Percentiles rank a stretch among this genome's conserved stretches.
Evolutionary conservation across 805 yeast genomes (phyloP).

Genomic region (Ascoidea asiatica): DNA sequence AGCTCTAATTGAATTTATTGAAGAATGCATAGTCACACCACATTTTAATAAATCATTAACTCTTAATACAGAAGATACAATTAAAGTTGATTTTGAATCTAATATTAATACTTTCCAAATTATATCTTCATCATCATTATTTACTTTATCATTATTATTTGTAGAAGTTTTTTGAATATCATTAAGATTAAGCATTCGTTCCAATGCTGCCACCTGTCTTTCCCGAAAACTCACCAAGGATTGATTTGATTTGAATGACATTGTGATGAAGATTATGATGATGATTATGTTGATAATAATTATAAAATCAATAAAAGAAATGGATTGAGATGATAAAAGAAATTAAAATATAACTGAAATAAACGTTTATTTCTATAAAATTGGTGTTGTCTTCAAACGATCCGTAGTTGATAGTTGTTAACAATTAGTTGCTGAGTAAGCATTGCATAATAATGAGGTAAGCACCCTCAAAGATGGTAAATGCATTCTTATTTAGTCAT

Average conservation of each 20-base stretch:
- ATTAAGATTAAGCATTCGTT: conserved; percentile 79
- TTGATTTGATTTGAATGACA: conserved; percentile 1
- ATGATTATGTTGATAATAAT: too few species aligned
- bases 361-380: too few species aligned
- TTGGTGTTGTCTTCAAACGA: too few species aligned
- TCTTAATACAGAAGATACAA: conserved; percentile 81
- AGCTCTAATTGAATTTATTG: conserved; percentile 54
- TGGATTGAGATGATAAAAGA: too few species aligned
- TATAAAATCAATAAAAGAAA: too few species aligned
- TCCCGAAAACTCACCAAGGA: conserved; percentile 3
- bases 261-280: too few species aligned
- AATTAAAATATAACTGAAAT: too few species aligned
- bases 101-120: conserved; percentile 86
- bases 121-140: conserved; percentile 44
- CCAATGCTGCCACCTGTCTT: conserved; percentile 29
- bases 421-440: too few species aligned
- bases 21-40: conserved; percentile 84
- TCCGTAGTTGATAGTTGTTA: too few species aligned
- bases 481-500: too few species aligned
- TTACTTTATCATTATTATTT: conserved; percentile 34
- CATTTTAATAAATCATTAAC: conserved; percentile 82
- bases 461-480: too few species aligned
- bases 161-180: conserved; percentile 24
- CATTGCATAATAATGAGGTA: too few species aligned
- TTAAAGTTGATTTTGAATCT: conserved; percentile 70